Conservation (phyloP, 2,329 filamentous ascomycete genomes). For the Acrodontium crateriforme region DNA sequence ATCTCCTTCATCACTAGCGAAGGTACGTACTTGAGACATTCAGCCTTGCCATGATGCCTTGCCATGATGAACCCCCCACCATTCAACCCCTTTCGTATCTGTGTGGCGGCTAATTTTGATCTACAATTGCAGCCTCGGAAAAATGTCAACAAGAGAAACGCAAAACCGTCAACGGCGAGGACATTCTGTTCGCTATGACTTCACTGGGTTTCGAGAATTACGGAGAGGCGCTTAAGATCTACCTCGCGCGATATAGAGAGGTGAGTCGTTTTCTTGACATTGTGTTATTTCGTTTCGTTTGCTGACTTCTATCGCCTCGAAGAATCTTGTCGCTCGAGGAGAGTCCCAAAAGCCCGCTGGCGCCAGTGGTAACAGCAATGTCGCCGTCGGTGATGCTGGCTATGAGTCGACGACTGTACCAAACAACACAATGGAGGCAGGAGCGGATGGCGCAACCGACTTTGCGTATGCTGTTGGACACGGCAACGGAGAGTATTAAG, state of each 20-base stretch:
- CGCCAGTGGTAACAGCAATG: constrained; percentile 21
- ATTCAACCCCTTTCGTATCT: too few relatives aligned
- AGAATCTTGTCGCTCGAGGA: constrained; percentile 69
- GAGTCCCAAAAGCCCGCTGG: constrained; percentile 44
- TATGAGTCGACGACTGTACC: constrained; percentile 24
- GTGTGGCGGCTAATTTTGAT: neutral
- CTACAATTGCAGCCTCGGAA: constrained; percentile 61
- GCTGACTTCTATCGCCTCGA: constrained; percentile 18
- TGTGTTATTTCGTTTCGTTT: constrained; percentile 10
- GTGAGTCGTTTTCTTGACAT: constrained; percentile 43
- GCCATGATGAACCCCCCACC: too few relatives aligned
- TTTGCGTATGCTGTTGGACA: constrained; percentile 15
- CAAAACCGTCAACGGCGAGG: constrained; percentile 97
- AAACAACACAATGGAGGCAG: constrained; percentile 28
- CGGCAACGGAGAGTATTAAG: neutral
- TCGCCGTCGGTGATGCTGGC: constrained; percentile 16
- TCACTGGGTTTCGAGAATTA: constrained; percentile 99
- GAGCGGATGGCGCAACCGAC: constrained; percentile 27
- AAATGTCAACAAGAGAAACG: constrained; percentile 99
- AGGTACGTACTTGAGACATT: constrained; percentile 47
- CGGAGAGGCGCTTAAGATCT: constrained; percentile 93
- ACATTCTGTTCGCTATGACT: constrained; percentile 98
- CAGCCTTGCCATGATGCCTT: too few relatives aligned
- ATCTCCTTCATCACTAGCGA: constrained; percentile 99
- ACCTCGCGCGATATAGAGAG: constrained; percentile 93